Evolutionary conservation across 2,329 filamentous ascomycete species (phyloP), one percentile per base, ranked within the genome.

Genomic region (Myriosclerotinia scirpicola): DNA sequence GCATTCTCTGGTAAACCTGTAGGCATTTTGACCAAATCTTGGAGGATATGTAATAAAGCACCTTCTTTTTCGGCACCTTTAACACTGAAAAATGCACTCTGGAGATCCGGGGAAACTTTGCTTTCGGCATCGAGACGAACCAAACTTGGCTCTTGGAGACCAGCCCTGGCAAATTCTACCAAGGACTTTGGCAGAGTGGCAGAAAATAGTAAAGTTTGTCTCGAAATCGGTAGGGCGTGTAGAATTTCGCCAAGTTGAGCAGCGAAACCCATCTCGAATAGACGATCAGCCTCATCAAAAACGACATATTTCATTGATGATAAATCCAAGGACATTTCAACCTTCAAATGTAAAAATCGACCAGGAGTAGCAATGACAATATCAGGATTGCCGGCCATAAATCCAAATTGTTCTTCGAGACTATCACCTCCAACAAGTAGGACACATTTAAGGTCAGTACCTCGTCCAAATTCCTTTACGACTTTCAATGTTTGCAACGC

Each of bases 181-280:
- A 99, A 82, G 0, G 93, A 96, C 66, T 94, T 94, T 1, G 95
- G 95, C 26, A 99, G 82, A 0, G 95, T 99, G 0, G 95, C 95
- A 44, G 95, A 99, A 78, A 99, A 99, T 2, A 99, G 83, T 9
- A 98, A 81, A 3, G 93, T 99, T 76, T 99, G 95, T 67, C 96
- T 85, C 34, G 89, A 90, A 0, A 86, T 81, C 0, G 96, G 95
- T 20, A 99, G 81, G 0, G 93, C 91, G 75, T 97, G 88, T 62
- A 99, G 81, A 81, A 98, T 98, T 77, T 99, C 95, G 0, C 91
- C 90, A 72, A 99, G 82, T 76, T 99, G 95, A 4, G 91, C 88
- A 5, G 93, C 93, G 76, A 99, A 99, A 73, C 95, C 96, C 94
- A 99, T 97, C 77, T 99, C 95, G 78, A 99, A 99, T 26, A 99